Percentiles rank a stretch among this genome's conserved stretches.
Conservation (phyloP, 2,329 filamentous ascomycete genomes). For the Microdochium trichocladiopsis region DNA sequence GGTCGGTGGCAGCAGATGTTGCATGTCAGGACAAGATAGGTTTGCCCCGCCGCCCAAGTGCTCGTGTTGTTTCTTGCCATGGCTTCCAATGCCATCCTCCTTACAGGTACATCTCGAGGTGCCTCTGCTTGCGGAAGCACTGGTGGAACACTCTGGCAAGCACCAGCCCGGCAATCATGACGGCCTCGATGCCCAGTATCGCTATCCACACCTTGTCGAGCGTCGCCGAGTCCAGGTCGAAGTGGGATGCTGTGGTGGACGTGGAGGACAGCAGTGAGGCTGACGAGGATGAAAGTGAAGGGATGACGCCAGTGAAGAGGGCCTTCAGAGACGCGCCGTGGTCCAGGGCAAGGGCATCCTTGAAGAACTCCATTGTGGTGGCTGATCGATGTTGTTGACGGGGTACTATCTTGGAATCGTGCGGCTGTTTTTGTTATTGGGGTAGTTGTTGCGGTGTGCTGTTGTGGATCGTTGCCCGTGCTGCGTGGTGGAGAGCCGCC, state of each 20-base stretch:
- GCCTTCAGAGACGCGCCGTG: neutral
- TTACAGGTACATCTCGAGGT: neutral
- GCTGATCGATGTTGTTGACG: neutral
- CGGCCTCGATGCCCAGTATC: neutral
- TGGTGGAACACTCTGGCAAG: neutral
- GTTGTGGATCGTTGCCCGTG: no score
- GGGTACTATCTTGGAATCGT: neutral
- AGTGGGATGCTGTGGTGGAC: neutral
- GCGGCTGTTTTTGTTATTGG: neutral
- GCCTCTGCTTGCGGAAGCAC: neutral
- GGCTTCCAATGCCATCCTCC: no score
- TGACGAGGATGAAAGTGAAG: neutral
- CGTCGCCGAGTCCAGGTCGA: slow-evolving; percentile 1
- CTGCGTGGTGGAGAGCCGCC: no score
- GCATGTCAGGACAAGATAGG: no score
- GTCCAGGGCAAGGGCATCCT: neutral
- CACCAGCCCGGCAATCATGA: neutral
- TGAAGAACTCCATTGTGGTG: neutral
- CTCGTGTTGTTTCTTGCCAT: no score
- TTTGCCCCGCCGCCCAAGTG: no score
- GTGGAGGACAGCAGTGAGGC: neutral
- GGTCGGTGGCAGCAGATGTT: no score
- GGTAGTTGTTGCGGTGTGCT: neutral
- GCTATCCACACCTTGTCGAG: neutral
- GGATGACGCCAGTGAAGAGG: neutral